Base-by-base conservation (phyloP, 495 filamentous ascomycete genomes). In the Pyrenula massariospora region DNA sequence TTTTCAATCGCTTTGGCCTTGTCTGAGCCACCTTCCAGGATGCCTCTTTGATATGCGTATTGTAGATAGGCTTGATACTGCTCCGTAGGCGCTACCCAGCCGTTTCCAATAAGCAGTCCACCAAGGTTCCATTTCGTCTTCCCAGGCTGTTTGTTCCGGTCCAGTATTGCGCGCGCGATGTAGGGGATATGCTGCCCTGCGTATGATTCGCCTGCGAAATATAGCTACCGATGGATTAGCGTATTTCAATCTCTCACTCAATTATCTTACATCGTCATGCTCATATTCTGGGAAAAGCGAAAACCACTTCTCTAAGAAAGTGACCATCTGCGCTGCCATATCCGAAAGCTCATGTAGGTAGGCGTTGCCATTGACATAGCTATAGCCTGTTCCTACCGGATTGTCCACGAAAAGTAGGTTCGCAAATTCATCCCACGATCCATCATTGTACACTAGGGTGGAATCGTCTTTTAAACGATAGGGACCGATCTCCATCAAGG, bases 121-220 rank as follows among this genome's bases (percentile, higher is more conserved):
- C 80, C 74, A n/a, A 98, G 68, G 23, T 88, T 87, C 94, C 93
- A 97, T 48, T 60, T 65, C 15, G 66, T 68, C 20, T 68, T 61
- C 48, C 59, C 23, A 20, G 54, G 31, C 15, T 60, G 55, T 19
- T 63, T 67, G 70, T 97, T 97, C 36, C 91, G 88, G 21, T 88
- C 82, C 53, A 95, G 77, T 50, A 98, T 93, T 22, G 84, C 87
- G 58, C 84, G 83, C 10, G 94, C 88, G 57, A 98, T 91, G 66
- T 98, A 95, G 12, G 93, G 93, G 55, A 98, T 98, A 71, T 97
- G 84, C 68, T 97, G 94, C 25, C 93, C 93, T 25, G 93, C 94
- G 64, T 91, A 98, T 1, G 93, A 98, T 72, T 98, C 93, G 21
- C 93, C 93, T 0, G 92, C 85, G 53, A 98, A 72, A 67, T 96